A percentile compares a stretch with the other conserved stretches of the same genome.
Conservation (phyloP, 2,329 filamentous ascomycete species). For the Fusarium tanahbumbuense region DNA sequence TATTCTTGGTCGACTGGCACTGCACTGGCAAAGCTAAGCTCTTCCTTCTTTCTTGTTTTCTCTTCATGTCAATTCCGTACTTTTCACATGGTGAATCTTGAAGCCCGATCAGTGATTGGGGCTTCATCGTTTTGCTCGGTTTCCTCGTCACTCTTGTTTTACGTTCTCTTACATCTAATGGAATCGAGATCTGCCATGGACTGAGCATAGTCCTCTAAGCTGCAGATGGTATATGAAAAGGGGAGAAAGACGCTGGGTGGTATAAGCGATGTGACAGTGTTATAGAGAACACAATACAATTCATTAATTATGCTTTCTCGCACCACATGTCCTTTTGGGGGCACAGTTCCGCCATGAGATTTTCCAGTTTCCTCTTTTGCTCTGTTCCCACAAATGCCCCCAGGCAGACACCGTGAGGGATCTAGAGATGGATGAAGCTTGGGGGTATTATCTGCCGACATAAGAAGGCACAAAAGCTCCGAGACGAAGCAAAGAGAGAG, state of each 20-base stretch:
- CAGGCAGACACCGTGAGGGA: background rate
- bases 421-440: background rate
- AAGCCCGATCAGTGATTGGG: constrained; percentile 25
- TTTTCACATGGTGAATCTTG: constrained; percentile 30
- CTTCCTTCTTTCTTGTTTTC: constrained; percentile 6
- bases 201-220: background rate
- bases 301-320: constrained; percentile 32
- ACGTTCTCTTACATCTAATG: constrained; percentile 3
- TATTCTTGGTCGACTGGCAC: constrained; percentile 8
- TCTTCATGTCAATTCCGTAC: background rate
- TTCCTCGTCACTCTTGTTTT: background rate
- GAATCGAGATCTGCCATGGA: background rate
- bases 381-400: background rate
- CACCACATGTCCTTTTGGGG: background rate
- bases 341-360: background rate
- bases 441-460: background rate
- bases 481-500: background rate
- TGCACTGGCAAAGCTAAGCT: background rate
- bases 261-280: constrained; percentile 42
- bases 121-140: background rate
- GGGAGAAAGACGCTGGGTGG: constrained; percentile 15
- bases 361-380: background rate
- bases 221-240: constrained; percentile 2
- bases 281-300: constrained; percentile 17
- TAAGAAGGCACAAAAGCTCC: constrained; percentile 5